Evolutionary conservation across 495 filamentous ascomycete species (phyloP).

Genomic region (Penicillium canescens): DNA sequence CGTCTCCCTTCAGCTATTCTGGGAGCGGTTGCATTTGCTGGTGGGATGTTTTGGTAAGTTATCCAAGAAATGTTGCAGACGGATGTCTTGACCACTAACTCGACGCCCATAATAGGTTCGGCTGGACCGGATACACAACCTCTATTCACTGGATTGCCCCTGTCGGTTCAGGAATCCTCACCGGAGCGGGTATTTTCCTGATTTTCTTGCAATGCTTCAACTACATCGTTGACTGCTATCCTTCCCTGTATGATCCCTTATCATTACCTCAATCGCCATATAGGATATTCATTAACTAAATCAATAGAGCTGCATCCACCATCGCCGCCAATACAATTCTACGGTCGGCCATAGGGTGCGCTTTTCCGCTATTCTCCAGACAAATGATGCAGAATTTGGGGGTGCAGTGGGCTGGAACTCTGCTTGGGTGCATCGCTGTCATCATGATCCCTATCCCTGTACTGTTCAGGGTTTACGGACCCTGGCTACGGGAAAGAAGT

Average conservation of each 20-base stretch:
- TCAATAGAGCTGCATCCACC: conserved; percentile 67
- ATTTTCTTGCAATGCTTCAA: conserved; percentile 38
- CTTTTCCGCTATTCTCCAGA: conserved; percentile 75
- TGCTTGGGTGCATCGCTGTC: conserved; percentile 73
- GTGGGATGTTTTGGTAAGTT: conserved; percentile 52
- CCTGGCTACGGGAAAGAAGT: conserved; percentile 30
- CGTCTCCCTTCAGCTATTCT: conserved; percentile 43
- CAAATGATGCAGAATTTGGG: conserved; percentile 79
- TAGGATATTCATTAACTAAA: background rate
- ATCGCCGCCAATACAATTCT: conserved; percentile 87
- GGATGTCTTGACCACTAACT: background rate
- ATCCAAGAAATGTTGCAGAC: background rate
- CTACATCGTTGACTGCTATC: conserved; percentile 34
- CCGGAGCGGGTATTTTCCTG: conserved; percentile 29
- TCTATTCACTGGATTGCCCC: conserved; percentile 35
- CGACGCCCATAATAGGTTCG: conserved; percentile 27
- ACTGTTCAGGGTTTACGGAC: conserved; percentile 31
- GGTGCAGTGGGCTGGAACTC: conserved; percentile 73
- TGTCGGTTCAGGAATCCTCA: conserved; percentile 24
- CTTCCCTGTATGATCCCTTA: conserved; percentile 61
- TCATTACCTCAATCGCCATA: background rate
- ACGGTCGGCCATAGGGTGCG: conserved; percentile 70
- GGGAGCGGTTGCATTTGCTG: conserved; percentile 47
- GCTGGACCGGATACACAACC: conserved; percentile 30
- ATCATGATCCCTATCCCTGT: conserved; percentile 70